Base-by-base conservation (phyloP, 768 basidiomycete genomes). In the Lactarius evosmus region DNA sequence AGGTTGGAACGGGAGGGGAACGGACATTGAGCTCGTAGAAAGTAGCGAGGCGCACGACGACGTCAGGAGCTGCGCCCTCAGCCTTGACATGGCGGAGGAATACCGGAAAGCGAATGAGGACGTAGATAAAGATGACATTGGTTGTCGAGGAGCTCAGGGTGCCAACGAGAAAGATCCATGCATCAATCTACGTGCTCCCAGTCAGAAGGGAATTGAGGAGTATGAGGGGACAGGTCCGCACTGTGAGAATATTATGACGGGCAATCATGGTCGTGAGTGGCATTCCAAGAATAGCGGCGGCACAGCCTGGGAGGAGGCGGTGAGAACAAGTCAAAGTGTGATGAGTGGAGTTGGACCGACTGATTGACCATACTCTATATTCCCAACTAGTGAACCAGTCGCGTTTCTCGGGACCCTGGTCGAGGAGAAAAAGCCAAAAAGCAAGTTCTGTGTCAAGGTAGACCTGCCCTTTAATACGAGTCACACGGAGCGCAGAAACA, bases 341-440 rank as follows among this genome's bases (percentile, higher is more conserved):
- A 54, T 32, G 34, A 41, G 52, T 54, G 11, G 16, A 19, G 16
- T 1, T 60, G 4, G 19, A 75, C 79, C 34, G 71, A 89, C 89
- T 86, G 51, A 83, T 71, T 61, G 80, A 84, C 91, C 91, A 93
- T 19, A 83, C 71, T 50, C 80, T 80, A 72, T 86, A 93, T 73
- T 93, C 90, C 83, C 84, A 85, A 71, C 89, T 89, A 27, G 83
- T 77, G 73, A 93, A 93, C 91, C 91, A 93, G 34, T 84, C 78
- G 4, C 85, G 83, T 70, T 85, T 83, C 50, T 78, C 75, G 0
- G 87, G 87, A 4, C 87, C 87, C 75, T 92, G 91, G 66, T 91
- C 83, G 33, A 91, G 80, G 25, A 93, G 80, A 73, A 93, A 93
- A 32, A 93, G 70, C 91, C 91, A 93, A 70, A 92, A 93, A 0